These are phyloP conservation scores for Chaetoceros tenuissimus DNA, from an alignment of 108 stramenopile genomes.

Conservation along the genomic window DNA sequence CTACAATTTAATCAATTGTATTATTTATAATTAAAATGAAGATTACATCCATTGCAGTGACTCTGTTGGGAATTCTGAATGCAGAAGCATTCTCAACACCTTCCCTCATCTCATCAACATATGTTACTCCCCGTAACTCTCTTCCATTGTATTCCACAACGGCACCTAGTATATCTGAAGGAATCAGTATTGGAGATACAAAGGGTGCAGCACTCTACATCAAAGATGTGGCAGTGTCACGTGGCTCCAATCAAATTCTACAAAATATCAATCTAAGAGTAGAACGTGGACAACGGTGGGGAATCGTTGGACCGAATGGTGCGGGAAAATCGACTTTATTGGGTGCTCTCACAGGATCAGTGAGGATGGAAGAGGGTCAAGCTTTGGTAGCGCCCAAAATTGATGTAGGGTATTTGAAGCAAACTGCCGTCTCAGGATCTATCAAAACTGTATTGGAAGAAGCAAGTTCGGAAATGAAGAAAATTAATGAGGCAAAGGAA, in stretches of 20 bases:
- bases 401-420: slow-evolving; percentile 69
- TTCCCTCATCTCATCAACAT: too few species aligned
- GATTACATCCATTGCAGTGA: too few species aligned
- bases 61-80: too few species aligned
- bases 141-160: slow-evolving; percentile 2
- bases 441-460: slow-evolving; percentile 81
- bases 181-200: slow-evolving; percentile 49
- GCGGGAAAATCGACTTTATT: slow-evolving; percentile 46
- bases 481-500: slow-evolving; percentile 39
- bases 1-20: too few species aligned
- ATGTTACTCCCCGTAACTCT: too few species aligned
- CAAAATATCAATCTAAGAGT: slow-evolving; percentile 61
- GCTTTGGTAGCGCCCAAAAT: slow-evolving; percentile 49
- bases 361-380: slow-evolving; percentile 47
- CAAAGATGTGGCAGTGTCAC: slow-evolving; percentile 53
- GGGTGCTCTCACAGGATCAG: slow-evolving; percentile 49
- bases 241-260: slow-evolving; percentile 44
- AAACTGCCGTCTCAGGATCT: slow-evolving; percentile 81
- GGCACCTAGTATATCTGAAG: background rate
- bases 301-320: slow-evolving; percentile 66
- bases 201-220: slow-evolving; percentile 66
- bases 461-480: slow-evolving; percentile 81
- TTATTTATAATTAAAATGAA: too few species aligned
- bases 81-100: too few species aligned
- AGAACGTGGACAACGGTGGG: slow-evolving; percentile 65